Conservation (phyloP, 305 asterid genomes). For the Rubia tinctorum region DNA sequence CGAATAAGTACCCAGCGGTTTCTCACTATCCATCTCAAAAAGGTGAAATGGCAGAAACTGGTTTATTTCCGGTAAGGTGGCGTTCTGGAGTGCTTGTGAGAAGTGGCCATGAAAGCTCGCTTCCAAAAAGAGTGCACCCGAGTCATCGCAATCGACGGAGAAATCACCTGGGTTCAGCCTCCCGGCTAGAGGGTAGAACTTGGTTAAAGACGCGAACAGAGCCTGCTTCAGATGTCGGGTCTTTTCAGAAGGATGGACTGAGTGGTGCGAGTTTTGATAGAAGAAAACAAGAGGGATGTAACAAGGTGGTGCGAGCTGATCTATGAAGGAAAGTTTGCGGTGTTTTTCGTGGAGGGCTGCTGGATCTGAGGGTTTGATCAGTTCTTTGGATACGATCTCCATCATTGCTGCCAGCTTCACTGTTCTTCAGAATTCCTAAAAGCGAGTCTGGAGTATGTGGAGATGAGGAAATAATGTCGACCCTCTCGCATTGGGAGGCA, state of each 20-base stretch:
- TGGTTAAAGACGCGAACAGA: slow-evolving; percentile 16
- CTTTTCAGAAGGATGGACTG: slow-evolving; percentile 10
- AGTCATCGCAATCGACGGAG: slow-evolving; percentile 28
- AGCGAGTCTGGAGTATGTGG: too few species aligned
- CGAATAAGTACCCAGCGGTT: slow-evolving; percentile 1
- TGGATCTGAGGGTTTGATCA: too few species aligned
- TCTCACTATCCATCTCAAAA: slow-evolving; percentile 12
- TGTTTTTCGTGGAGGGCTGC: too few species aligned
- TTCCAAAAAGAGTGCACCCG: slow-evolving; percentile 27
- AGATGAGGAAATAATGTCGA: too few species aligned
- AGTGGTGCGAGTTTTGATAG: slow-evolving; percentile 13
- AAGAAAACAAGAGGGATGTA: too few species aligned
- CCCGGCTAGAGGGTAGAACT: slow-evolving; percentile 36
- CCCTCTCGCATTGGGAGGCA: too few species aligned
- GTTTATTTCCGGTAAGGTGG: slow-evolving; percentile 19
- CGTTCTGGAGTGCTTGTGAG: slow-evolving; percentile 13
- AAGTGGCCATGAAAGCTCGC: slow-evolving; percentile 13
- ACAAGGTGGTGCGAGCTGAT: too few species aligned
- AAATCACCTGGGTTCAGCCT: slow-evolving; percentile 1
- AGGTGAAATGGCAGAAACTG: slow-evolving; percentile 15
- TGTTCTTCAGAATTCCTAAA: too few species aligned
- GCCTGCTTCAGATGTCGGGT: slow-evolving; percentile 21
- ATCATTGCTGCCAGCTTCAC: too few species aligned
- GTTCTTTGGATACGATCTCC: too few species aligned
- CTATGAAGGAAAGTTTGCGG: too few species aligned